phyloP scores from a whole-genome alignment of 768 basidiomycete species.

The Rhodotorula kratochvilovae region DNA sequence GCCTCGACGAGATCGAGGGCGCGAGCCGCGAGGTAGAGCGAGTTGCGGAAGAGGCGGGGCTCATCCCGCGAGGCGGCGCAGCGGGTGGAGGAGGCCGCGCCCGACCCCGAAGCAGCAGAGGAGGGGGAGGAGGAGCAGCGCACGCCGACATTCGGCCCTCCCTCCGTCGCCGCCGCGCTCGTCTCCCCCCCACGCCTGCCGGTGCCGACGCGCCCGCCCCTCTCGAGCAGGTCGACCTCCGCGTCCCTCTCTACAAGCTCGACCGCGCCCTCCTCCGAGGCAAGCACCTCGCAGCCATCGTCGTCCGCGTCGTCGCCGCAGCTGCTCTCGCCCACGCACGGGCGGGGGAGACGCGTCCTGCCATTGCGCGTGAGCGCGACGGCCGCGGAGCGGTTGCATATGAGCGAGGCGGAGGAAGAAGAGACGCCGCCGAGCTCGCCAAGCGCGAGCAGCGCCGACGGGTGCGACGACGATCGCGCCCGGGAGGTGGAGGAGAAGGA shows the following conservation, averaged over 20 bases:
- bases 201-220: not conserved
- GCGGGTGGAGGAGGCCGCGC: not conserved
- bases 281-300: not conserved
- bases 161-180: too few species aligned
- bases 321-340: not conserved
- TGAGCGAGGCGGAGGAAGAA: not conserved
- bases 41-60: not conserved
- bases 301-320: not conserved
- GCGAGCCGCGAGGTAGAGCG: constrained; percentile 1
- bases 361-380: not conserved
- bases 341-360: not conserved
- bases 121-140: not conserved
- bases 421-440: not conserved
- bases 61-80: not conserved
- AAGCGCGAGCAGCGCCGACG: not conserved
- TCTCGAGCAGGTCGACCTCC: not conserved
- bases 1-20: constrained; percentile 7
- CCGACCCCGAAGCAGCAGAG: too few species aligned
- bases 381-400: too few species aligned
- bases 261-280: not conserved
- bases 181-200: not conserved
- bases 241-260: not conserved
- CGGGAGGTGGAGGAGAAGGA: not conserved
- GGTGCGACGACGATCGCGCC: not conserved
- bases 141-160: too few species aligned